A percentile compares a stretch with the other conserved stretches of the same genome.
Conservation (phyloP, 2,329 filamentous ascomycete genomes). For the Venturia carpophila region DNA sequence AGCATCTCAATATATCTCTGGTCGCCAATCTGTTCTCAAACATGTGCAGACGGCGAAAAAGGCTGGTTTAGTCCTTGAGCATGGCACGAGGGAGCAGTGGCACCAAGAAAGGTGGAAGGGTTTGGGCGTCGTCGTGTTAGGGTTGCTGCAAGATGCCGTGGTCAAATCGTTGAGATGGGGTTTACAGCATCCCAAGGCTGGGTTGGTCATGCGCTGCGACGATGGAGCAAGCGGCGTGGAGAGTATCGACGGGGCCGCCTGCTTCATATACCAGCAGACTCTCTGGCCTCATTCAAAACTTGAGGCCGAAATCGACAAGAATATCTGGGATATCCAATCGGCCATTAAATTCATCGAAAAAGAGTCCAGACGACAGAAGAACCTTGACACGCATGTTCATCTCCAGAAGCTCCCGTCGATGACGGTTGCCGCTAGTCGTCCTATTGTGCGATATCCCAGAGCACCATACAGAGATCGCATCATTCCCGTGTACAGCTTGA, state of each 20-base stretch:
- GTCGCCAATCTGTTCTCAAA: background rate
- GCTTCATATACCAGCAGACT: background rate
- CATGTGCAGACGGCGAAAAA: background rate
- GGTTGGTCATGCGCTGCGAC: background rate
- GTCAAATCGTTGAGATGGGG: slow-evolving; percentile 10
- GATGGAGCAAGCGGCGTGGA: background rate
- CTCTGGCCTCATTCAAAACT: background rate
- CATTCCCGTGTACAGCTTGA: slow-evolving; percentile 15
- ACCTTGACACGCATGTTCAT: background rate
- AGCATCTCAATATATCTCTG: background rate
- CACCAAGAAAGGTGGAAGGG: too few species aligned
- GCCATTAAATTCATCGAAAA: background rate
- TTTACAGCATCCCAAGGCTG: slow-evolving; percentile 8
- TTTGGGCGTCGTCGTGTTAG: slow-evolving; percentile 11
- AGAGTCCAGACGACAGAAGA: background rate
- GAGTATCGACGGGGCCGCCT: background rate
- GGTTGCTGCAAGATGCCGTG: slow-evolving; percentile 10
- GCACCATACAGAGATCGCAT: background rate
- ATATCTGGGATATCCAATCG: background rate
- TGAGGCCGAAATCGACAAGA: background rate
- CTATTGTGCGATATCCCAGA: background rate
- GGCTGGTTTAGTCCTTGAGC: background rate
- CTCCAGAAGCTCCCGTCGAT: background rate
- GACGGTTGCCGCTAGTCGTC: background rate
- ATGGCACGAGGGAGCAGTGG: too few species aligned